Evolutionary conservation across 2,329 filamentous ascomycete species (phyloP), one percentile per base, ranked within the genome.

Genomic region (Diaporthe humulicola): DNA sequence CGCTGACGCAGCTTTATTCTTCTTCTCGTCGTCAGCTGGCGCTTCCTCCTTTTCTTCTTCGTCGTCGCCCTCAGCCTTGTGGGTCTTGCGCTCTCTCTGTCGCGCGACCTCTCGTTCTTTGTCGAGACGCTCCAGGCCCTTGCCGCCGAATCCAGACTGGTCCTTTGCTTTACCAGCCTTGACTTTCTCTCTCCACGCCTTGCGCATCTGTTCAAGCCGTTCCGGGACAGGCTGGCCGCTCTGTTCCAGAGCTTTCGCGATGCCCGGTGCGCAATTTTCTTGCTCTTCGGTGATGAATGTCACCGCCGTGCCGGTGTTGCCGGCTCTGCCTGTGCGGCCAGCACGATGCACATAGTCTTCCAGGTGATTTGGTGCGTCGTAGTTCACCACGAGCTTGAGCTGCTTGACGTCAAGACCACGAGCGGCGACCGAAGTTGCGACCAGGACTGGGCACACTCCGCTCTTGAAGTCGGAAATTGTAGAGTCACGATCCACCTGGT

Each of bases 301-400:
- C 69, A 99, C 94, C 0, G 97, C 97, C 52, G 95, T 98, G 77
- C 97, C 97, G 30, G 92, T 98, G 80, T 98, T 98, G 54, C 97
- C 97, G 60, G 97, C 97, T 81, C 97, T 93, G 15, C 97, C 97
- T 10, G 97, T 98, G 79, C 97, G 94, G 64, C 97, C 97, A 73
- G 94, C 95, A 77, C 97, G 93, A 83, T 98, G 97, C 54, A 98
- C 96, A 80, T 98, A 98, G 81, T 98, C 97, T 84, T 99, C 97
- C 76, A 98, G 85, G 85, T 98, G 96, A 80, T 98, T 98, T 0
- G 96, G 96, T 0, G 93, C 94, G 81, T 98, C 96, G 82, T 95
- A 98, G 84, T 98, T 98, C 85, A 99, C 93, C 71, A 99, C 97
- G 42, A 98, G 89, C 83, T 97, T 98, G 45, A 99, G 88, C 82